These are phyloP conservation scores for Coprinopsis cinerea DNA, from an alignment of 768 basidiomycete species.

Conservation along the genomic window DNA sequence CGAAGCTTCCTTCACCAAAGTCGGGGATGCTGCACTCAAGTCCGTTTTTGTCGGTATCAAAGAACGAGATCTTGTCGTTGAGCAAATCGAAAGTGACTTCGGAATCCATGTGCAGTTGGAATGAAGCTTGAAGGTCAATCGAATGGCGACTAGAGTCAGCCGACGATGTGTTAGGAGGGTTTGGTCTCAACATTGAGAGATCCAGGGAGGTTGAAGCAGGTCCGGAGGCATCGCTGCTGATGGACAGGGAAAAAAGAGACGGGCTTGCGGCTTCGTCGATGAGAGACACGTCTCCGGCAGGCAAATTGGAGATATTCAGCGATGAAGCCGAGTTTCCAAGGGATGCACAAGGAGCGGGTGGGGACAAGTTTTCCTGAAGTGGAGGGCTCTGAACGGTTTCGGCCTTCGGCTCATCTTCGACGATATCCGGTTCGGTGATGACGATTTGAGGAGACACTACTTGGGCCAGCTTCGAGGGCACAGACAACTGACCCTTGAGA, in stretches of 20 bases:
- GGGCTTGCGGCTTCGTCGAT: slow-evolving; percentile 21
- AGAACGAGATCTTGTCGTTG: slow-evolving; percentile 47
- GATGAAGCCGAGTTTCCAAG: slow-evolving; percentile 17
- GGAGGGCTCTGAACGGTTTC: too few species aligned
- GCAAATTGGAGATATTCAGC: slow-evolving; percentile 22
- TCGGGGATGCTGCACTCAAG: slow-evolving; percentile 32
- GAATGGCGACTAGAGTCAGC: slow-evolving; percentile 32
- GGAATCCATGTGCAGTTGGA: slow-evolving; percentile 40
- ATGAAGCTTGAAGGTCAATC: slow-evolving; percentile 41
- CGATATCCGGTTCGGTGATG: slow-evolving; percentile 8
- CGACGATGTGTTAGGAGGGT: slow-evolving; percentile 15
- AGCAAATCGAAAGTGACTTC: slow-evolving; percentile 48
- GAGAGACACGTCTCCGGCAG: slow-evolving; percentile 10
- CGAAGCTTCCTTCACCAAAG: slow-evolving; percentile 32
- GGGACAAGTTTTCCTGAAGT: too few species aligned
- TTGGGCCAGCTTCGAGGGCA: slow-evolving; percentile 18
- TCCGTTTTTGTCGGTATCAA: slow-evolving; percentile 24
- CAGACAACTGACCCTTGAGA: slow-evolving; percentile 18
- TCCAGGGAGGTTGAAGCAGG: not conserved
- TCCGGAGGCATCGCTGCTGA: slow-evolving; percentile 15
- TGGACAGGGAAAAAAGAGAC: slow-evolving; percentile 16
- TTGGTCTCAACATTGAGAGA: slow-evolving; percentile 20
- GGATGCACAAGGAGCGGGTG: slow-evolving; percentile 17
- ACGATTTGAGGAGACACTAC: slow-evolving; percentile 13
- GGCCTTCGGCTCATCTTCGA: slow-evolving; percentile 9